Evolutionary conservation across 164 flowering plant genomes (phyloP), one percentile per base, ranked within the genome.

Genomic region (Protea cynaroides): DNA sequence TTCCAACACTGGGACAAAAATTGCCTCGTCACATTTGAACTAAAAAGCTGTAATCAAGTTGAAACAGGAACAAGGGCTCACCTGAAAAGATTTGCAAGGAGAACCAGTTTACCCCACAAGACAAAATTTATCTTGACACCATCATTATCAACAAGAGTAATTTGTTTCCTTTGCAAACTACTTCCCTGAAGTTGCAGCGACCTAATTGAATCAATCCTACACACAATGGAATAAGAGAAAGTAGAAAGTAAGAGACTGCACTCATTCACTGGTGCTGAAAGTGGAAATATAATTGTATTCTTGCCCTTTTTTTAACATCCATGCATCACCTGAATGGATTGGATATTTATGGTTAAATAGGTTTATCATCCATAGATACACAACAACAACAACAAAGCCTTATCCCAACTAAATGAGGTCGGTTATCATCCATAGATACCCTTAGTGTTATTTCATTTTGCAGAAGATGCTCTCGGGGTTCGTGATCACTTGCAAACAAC

Each of bases 91-190:
- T 91, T 89, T 68, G 89, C 87, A 12, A 94, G 86, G 55, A 82
- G 53, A 71, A 86, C 79, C 74, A 89, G 99, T 67, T 94, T 93
- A 58, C 91, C 96, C 98, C 97, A 87, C 74, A 89, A 77, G 37
- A 85, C 53, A 79, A 94, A 82, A 50, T 79, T 79, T 68, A 85
- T 56, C 69, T 73, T 83, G 65, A 69, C 57, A 66, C 95, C 92
- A 74, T 94, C 93, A 68, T 76, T 78, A 69, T 94, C 97, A 70
- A 88, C 83, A 62, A 93, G 87, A 63, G 72, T 86, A 25, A 90
- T 78, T 75, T 86, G 82, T 69, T 74, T 84, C 75, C 81, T 74
- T 72, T 76, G 82, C 61, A 81, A 59, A 68, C 75, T 76, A 67
- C 79, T 72, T 56, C 82, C 96, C 53, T 71, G 85, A 76, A 59